Base-by-base conservation (phyloP, 768 basidiomycete species). In the Agaricus subrufescens region DNA sequence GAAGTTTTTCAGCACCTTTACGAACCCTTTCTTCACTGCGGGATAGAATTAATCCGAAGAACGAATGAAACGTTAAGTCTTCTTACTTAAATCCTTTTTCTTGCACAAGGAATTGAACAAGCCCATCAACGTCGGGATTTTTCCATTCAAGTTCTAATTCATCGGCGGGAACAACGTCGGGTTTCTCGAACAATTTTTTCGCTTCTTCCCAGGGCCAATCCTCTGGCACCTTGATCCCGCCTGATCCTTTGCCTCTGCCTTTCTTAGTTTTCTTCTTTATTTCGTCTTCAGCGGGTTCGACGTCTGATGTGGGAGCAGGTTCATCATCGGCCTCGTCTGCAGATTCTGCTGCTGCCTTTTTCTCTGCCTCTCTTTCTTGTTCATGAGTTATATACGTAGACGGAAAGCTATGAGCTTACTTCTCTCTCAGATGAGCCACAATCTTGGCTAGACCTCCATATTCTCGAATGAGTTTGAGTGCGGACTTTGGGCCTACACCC, bases 171-270 rank as follows among this genome's bases (percentile, higher is more conserved):
- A 84, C 74, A 23, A 99, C 96, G 58, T 97, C 93, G 2, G 97
- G 97, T 50, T 87, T 83, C 71, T 87, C 71, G 65, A 99, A 99
- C 26, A 99, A 66, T 67, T 86, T 80, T 72, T 94, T 94, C 38
- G 97, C 97, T 60, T 94, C 88, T 68, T 95, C 85, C 91, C 92
- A 98, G 47, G 92, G 92, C 96, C 96, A 99, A 57, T 96, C 86
- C 45, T 94, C 94, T 0, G 97, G 96, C 38, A 98, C 79, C 19
- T 80, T 75, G 49, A 94, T 74, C 6, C 90, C 93, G 47, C 87
- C 91, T 63, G 84, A 86, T 60, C 84, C 85, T 69, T 86, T 86
- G 48, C 83, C 80, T 58, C 82, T 80, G 3, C 70, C 73, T 59
- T 75, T 75, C 71, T 75, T 37, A 65, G 60, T 73, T 66, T 65